Evolutionary conservation across 192 early-diverging fungal genomes (phyloP), one percentile per base, ranked within the genome.

Genomic region (Obelidium mucronatum): DNA sequence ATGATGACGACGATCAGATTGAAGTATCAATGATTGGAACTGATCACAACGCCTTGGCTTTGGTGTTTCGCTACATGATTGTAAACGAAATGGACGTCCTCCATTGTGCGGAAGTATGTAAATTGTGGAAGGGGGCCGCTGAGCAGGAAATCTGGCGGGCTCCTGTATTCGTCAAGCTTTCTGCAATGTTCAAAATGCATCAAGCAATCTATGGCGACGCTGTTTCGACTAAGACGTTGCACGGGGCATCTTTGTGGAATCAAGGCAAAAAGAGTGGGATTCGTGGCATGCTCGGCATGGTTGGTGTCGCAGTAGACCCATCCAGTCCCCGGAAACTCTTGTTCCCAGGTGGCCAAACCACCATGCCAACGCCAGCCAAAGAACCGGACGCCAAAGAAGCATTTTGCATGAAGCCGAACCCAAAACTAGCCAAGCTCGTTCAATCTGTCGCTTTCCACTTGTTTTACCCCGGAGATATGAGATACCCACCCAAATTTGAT

Each of bases 171-270:
- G 11, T 17, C 13, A 33, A 15, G 22, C 13, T 66, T 19, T 11
- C 64, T 66, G 13, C 64, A 11, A 66, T 66, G 64, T 40, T 66
- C 2, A 66, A 34, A 17, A 66, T 66, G 64, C 64, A 66, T 28
- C 17, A 40, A 19, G 35, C 35, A 19, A 66, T 66, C 39, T 37
- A 66, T 42, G 64, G 64, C 15, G 11, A 28, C 15, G 15, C 24
- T n/a, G 8, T 37, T 17, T n/a, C 22, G 2, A 19, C 37, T 40
- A 13, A 33, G 28, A 13, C 64, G 11, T 36, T 36, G 13, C 2
- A 11, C 13, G 35, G 22, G 17, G 24, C n/a, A 42, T 11, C 22
- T 40, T 15, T 19, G 19, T 19, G 17, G 15, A 37, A 24, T 36
- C 13, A 33, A 8, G 58, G 15, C 58, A 66, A 42, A 37, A 66